Evolutionary conservation across 495 filamentous ascomycete genomes (phyloP).

Genomic region (Schizothecium vesticola): DNA sequence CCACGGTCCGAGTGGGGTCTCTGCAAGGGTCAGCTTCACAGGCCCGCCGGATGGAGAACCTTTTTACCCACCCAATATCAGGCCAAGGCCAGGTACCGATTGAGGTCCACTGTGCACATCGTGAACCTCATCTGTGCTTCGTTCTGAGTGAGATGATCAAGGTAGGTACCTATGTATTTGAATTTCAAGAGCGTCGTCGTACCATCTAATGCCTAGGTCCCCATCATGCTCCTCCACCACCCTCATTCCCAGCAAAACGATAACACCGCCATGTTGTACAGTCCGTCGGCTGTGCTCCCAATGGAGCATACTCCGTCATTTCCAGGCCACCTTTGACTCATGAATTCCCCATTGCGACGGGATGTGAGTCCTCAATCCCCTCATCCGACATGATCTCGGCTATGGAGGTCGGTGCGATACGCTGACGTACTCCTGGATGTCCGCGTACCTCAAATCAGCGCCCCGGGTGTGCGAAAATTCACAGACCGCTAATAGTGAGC

Average conservation of each 20-base stretch:
- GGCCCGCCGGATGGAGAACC: background rate
- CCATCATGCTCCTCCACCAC: background rate
- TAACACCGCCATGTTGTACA: background rate
- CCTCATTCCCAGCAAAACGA: background rate
- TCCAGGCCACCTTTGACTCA: background rate
- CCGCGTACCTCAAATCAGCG: background rate
- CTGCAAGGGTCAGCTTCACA: background rate
- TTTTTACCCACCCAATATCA: background rate
- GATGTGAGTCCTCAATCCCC: background rate
- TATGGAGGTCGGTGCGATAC: background rate
- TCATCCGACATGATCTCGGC: background rate
- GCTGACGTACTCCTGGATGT: background rate
- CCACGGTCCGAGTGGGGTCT: background rate
- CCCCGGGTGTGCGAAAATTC: background rate
- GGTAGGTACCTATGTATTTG: background rate
- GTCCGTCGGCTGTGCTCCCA: background rate
- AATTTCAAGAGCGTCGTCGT: background rate
- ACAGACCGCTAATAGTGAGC: background rate
- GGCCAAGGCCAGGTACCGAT: background rate
- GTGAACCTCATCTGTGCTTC: background rate
- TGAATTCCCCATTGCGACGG: background rate
- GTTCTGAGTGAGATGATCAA: background rate
- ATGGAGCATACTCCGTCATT: background rate
- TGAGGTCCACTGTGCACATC: background rate
- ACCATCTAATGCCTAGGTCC: background rate